Percentiles rank a stretch among this genome's conserved stretches.
Evolutionary conservation across 2,329 filamentous ascomycete species (phyloP).

Genomic region (Aureobasidium pullulans): DNA sequence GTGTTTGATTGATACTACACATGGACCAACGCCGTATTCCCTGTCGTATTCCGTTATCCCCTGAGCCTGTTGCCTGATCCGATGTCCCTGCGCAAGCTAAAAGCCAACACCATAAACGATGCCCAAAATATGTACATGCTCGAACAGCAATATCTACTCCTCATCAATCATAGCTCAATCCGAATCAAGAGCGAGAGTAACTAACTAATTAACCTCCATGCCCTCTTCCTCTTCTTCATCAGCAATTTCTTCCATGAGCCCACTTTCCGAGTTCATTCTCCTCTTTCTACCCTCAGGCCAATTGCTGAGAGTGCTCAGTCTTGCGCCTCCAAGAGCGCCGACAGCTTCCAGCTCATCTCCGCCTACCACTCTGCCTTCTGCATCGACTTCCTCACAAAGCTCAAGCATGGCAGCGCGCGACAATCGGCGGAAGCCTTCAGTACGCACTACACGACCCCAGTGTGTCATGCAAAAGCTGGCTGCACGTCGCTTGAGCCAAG

Average conservation of each 20-base stretch:
- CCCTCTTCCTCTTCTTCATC: slow-evolving; percentile 24
- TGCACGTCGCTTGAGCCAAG: slow-evolving; percentile 85
- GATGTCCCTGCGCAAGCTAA: not conserved
- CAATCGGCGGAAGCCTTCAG: slow-evolving; percentile 74
- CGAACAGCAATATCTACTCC: not conserved
- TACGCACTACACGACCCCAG: slow-evolving; percentile 91
- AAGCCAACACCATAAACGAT: not conserved
- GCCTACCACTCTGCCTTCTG: slow-evolving; percentile 81
- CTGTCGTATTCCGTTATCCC: not conserved
- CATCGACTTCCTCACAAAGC: slow-evolving; percentile 86
- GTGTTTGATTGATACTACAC: not conserved
- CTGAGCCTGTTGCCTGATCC: not conserved
- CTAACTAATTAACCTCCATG: slow-evolving; percentile 22
- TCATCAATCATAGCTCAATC: slow-evolving; percentile 6
- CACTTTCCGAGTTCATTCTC: slow-evolving; percentile 24
- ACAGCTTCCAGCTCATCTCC: slow-evolving; percentile 71
- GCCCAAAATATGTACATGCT: slow-evolving; percentile 10
- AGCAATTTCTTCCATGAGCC: slow-evolving; percentile 25
- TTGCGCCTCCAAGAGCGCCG: slow-evolving; percentile 45
- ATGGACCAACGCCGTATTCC: not conserved
- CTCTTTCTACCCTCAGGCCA: slow-evolving; percentile 36
- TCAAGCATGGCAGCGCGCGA: slow-evolving; percentile 77
- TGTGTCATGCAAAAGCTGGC: slow-evolving; percentile 84
- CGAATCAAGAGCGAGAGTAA: not conserved
- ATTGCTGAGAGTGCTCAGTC: slow-evolving; percentile 31